phyloP scores from a whole-genome alignment of 768 basidiomycete genomes.

The Leccinum ochraceum region DNA sequence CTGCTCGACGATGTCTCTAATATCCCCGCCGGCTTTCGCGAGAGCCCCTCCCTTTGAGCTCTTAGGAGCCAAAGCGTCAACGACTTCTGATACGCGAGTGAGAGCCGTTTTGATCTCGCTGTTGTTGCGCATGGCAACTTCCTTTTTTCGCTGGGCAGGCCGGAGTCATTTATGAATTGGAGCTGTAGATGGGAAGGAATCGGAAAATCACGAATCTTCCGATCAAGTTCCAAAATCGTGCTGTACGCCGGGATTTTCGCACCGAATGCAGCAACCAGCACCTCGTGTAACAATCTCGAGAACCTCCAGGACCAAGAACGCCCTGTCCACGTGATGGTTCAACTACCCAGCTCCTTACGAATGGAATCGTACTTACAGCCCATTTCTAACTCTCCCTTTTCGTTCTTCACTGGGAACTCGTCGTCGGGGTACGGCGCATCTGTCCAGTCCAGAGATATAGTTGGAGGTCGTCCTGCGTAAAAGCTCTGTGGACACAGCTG shows the following conservation, averaged over 20 bases:
- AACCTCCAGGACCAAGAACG: constrained; percentile 58
- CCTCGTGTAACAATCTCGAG: constrained; percentile 49
- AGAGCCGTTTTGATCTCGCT: constrained; percentile 82
- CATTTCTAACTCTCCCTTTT: constrained; percentile 38
- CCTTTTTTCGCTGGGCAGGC: constrained; percentile 65
- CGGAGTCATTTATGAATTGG: constrained; percentile 43
- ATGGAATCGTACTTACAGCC: constrained; percentile 40
- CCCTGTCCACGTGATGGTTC: constrained; percentile 37
- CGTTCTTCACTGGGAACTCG: constrained; percentile 33
- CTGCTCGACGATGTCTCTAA: constrained; percentile 93
- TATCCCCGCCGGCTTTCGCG: constrained; percentile 83
- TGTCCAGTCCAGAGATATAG: constrained; percentile 50
- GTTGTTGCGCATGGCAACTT: constrained; percentile 88
- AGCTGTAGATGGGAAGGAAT: constrained; percentile 50
- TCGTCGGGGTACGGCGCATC: constrained; percentile 59
- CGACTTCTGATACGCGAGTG: constrained; percentile 80
- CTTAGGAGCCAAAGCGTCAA: constrained; percentile 87
- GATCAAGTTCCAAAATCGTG: constrained; percentile 57
- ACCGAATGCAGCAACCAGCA: constrained; percentile 53
- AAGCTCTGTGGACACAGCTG: constrained; percentile 47
- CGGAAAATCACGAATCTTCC: constrained; percentile 58
- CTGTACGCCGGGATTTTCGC: constrained; percentile 52
- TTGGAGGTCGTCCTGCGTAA: constrained; percentile 59
- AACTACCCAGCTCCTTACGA: background rate
- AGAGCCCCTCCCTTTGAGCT: constrained; percentile 68